phyloP scores from a whole-genome alignment of 768 basidiomycete genomes.

The Amanita brunnescens region DNA sequence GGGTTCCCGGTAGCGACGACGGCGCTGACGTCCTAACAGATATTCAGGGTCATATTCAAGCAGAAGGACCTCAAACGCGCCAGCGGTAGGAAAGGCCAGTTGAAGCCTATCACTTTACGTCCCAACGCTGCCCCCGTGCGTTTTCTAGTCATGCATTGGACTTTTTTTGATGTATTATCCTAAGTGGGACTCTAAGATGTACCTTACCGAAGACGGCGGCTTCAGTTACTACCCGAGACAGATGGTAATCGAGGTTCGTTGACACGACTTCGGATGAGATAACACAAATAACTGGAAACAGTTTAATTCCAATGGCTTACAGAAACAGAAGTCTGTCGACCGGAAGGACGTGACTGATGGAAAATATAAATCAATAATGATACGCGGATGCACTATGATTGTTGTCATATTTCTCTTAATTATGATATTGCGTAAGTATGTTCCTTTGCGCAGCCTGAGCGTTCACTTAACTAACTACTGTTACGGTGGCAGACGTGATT shows the following conservation, averaged over 20 bases:
- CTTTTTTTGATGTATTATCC: background rate
- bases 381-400: background rate
- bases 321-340: background rate
- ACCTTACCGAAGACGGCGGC: background rate
- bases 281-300: background rate
- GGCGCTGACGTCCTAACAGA: background rate
- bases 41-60: slow-evolving; percentile 2
- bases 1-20: background rate
- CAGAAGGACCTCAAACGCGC: background rate
- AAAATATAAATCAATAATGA: background rate
- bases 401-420: background rate
- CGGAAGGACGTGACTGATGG: background rate
- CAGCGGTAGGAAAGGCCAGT: background rate
- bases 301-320: background rate
- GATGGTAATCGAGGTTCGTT: slow-evolving; percentile 2
- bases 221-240: slow-evolving; percentile 1
- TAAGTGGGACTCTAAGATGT: slow-evolving; percentile 3
- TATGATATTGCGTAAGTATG: background rate
- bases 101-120: background rate
- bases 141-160: background rate
- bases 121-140: background rate
- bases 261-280: background rate
- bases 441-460: too few relatives aligned
- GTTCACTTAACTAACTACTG: background rate
- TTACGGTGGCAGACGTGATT: background rate